Conservation (phyloP, 768 basidiomycete species). For the Suillus ampliporus region DNA sequence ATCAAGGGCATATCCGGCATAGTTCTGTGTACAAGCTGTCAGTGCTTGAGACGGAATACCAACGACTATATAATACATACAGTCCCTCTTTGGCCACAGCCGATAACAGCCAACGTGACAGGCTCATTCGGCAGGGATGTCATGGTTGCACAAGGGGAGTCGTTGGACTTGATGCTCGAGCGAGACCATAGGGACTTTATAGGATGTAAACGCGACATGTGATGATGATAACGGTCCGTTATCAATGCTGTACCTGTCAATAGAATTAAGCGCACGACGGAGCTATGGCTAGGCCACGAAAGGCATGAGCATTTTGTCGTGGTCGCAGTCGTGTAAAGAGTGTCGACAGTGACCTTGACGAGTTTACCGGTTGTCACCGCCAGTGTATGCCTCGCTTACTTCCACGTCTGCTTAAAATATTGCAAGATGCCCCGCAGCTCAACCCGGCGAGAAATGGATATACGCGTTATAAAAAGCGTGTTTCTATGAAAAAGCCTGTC, state of each 20-base stretch:
- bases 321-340: neutral
- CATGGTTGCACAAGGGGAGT: conserved; percentile 21
- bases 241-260: neutral
- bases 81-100: conserved; percentile 84
- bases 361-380: neutral
- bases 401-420: conserved; percentile 60
- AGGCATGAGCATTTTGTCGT: neutral
- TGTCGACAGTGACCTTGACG: neutral
- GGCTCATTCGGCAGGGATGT: conserved; percentile 34
- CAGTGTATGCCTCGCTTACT: conserved; percentile 69
- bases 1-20: conserved; percentile 64
- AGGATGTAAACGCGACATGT: conserved; percentile 30
- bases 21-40: conserved; percentile 48
- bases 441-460: conserved; percentile 15
- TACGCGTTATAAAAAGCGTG: conserved; percentile 26
- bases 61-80: conserved; percentile 48
- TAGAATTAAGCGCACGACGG: neutral
- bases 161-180: conserved; percentile 34
- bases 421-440: conserved; percentile 41
- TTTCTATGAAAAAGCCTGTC: conserved; percentile 42
- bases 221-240: conserved; percentile 21
- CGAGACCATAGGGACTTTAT: conserved; percentile 44
- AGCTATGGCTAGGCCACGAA: neutral
- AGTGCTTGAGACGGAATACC: conserved; percentile 6
- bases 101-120: conserved; percentile 77